Percentiles rank a stretch among this genome's conserved stretches.
Conservation (phyloP, 768 basidiomycete genomes). For the Serpula lacrymans region DNA sequence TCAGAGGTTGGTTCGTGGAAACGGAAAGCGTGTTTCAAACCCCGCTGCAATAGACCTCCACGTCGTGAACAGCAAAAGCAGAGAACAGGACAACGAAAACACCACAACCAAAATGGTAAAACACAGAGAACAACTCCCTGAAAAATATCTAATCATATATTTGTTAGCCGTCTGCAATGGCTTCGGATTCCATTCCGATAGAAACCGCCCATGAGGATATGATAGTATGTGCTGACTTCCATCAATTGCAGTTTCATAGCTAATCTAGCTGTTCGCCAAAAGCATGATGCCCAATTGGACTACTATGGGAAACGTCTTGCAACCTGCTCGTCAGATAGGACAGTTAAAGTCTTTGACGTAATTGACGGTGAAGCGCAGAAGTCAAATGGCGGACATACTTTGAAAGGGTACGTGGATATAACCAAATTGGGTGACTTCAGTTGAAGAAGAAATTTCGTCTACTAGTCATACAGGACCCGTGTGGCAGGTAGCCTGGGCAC, state of each 20-base stretch:
- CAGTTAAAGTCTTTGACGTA: constrained; percentile 93
- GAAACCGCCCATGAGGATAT: constrained; percentile 98
- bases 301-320: constrained; percentile 97
- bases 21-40: too few species aligned
- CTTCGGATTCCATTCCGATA: constrained; percentile 73
- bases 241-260: neutral
- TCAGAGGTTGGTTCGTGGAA: constrained; percentile 1
- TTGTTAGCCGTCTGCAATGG: constrained; percentile 51
- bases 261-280: neutral
- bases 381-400: constrained; percentile 58
- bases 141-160: too few species aligned
- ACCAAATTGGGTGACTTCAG: neutral
- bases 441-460: too few species aligned
- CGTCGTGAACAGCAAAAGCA: too few species aligned
- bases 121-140: too few species aligned
- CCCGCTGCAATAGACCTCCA: too few species aligned
- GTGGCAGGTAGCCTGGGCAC: constrained; percentile 98
- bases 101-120: too few species aligned
- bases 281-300: constrained; percentile 98
- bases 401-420: constrained; percentile 63
- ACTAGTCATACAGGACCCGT: constrained; percentile 92
- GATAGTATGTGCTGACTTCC: constrained; percentile 59
- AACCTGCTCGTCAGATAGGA: constrained; percentile 94
- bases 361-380: constrained; percentile 81
- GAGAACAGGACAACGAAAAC: too few species aligned